Evolutionary conservation across 2,329 filamentous ascomycete genomes (phyloP), one percentile per base, ranked within the genome.

Genomic region (Teratosphaeria zuluensis): DNA sequence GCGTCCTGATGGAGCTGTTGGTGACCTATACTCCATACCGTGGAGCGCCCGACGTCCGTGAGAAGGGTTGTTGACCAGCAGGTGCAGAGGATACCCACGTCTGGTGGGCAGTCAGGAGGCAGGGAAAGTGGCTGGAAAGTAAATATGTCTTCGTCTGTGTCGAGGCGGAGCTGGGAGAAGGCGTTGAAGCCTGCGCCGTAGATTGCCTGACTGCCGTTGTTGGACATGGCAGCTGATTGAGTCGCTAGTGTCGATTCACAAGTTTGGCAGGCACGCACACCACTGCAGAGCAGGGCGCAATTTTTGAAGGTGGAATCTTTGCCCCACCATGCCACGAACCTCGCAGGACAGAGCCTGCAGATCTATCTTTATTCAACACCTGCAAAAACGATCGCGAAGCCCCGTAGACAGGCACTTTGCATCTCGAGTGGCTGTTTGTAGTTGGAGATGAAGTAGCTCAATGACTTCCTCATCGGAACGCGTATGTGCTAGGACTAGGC

Each of bases 11-110:
- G 60, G 24, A 65, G 57, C 9, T 59, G 33, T 19, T 64, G 62
- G 48, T 60, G 53, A 2, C 63, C 65, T 19, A 60, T 46, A 46
- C 63, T 61, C 48, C 55, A 57, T 14, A 65, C 38, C 4, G 38
- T 42, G n/a, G 16, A 5, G 42, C 42, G 42, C 33, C 51, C 51
- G 11, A 51, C 53, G 21, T 48, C 53, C 24, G 59, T 58, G 46
- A 71, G 32, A 1, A 66, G 59, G 5, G 68, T 70, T 51, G 62
- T 68, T 56, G 69, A 70, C 70, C 70, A 74, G 53, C 69, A 65
- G 5, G 66, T 60, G 61, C 69, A 71, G 0, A 72, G 51, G 14
- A 73, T 51, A 11, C 63, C 58, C 21, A 57, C 16, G 12, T 58
- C 51, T 9, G 9, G 0, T 7, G 16, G 16, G 42, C 42, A 48